Evolutionary conservation across 176 grass and related monocot genomes (phyloP).

Genomic region (Dactylis glomerata): DNA sequence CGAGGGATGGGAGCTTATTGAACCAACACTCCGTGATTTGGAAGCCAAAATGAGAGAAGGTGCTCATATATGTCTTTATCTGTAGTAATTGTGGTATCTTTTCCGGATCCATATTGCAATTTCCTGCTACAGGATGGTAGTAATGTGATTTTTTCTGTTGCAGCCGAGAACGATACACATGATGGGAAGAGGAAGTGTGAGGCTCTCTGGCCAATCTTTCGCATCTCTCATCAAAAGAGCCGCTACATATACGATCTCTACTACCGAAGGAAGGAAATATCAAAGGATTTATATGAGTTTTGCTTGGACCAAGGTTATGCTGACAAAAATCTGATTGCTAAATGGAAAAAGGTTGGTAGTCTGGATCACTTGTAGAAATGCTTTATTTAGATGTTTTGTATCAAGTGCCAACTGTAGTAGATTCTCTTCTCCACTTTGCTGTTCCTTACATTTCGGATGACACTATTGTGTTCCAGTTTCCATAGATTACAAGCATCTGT

Average conservation of each 20-base stretch:
- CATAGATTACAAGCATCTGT: not conserved
- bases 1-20: slow-evolving; percentile 96
- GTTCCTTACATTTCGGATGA: not conserved
- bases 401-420: not conserved
- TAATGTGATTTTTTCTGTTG: slow-evolving; percentile 14
- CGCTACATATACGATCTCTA: slow-evolving; percentile 93
- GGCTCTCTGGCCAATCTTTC: slow-evolving; percentile 83
- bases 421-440: not conserved
- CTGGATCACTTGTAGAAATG: not conserved
- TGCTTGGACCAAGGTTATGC: slow-evolving; percentile 90
- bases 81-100: not conserved
- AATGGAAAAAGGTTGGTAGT: slow-evolving; percentile 80
- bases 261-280: slow-evolving; percentile 83
- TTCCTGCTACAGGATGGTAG: not conserved
- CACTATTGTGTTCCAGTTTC: not conserved
- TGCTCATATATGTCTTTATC: slow-evolving; percentile 10
- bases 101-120: not conserved
- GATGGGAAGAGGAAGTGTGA: slow-evolving; percentile 94
- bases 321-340: slow-evolving; percentile 81
- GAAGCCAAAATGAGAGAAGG: slow-evolving; percentile 98
- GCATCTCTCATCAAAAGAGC: slow-evolving; percentile 82
- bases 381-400: slow-evolving; percentile 1
- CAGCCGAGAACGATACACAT: slow-evolving; percentile 93
- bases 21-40: slow-evolving; percentile 84
- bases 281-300: slow-evolving; percentile 78